A percentile compares a stretch with the other conserved stretches of the same genome.
These are phyloP conservation scores for Striga asiatica DNA, from an alignment of 257 asterid genomes.

Conservation along the genomic window DNA sequence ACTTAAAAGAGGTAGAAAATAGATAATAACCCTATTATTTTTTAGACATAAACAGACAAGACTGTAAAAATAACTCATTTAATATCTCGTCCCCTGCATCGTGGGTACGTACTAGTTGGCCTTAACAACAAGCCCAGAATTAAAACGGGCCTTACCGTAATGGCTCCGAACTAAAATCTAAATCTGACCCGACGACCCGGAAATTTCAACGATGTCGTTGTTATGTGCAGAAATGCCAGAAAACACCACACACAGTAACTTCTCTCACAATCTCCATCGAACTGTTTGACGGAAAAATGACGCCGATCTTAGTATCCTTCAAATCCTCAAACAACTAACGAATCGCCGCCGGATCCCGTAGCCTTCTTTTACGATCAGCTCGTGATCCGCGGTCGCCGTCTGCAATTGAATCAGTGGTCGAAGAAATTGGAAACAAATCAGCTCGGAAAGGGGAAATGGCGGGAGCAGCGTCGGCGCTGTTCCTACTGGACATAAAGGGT, in stretches of 20 bases:
- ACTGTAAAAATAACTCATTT: too few species aligned
- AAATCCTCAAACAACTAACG: slow-evolving; percentile 6
- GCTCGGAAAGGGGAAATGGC: slow-evolving; percentile 33
- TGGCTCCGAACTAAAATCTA: slow-evolving; percentile 2
- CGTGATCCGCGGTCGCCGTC: too few species aligned
- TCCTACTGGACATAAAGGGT: slow-evolving; percentile 91
- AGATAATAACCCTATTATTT: too few species aligned
- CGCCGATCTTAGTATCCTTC: slow-evolving; percentile 4
- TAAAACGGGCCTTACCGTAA: too few species aligned
- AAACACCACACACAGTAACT: too few species aligned
- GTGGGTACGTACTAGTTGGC: too few species aligned
- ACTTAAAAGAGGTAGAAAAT: too few species aligned
- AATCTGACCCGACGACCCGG: slow-evolving; percentile 11
- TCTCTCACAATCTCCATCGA: too few species aligned
- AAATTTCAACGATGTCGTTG: slow-evolving; percentile 14
- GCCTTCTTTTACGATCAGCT: slow-evolving; percentile 15
- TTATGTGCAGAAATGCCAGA: slow-evolving; percentile 19
- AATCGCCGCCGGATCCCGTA: slow-evolving; percentile 24
- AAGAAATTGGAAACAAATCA: neutral
- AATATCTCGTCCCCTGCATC: too few species aligned
- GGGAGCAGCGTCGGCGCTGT: slow-evolving; percentile 98
- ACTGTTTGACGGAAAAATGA: slow-evolving; percentile 15
- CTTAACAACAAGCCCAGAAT: too few species aligned
- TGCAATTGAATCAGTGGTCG: slow-evolving; percentile 14
- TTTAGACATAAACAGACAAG: too few species aligned